Percentiles rank a stretch among this genome's conserved stretches.
Conservation (phyloP, 495 filamentous ascomycete species). For the Letharia columbiana region DNA sequence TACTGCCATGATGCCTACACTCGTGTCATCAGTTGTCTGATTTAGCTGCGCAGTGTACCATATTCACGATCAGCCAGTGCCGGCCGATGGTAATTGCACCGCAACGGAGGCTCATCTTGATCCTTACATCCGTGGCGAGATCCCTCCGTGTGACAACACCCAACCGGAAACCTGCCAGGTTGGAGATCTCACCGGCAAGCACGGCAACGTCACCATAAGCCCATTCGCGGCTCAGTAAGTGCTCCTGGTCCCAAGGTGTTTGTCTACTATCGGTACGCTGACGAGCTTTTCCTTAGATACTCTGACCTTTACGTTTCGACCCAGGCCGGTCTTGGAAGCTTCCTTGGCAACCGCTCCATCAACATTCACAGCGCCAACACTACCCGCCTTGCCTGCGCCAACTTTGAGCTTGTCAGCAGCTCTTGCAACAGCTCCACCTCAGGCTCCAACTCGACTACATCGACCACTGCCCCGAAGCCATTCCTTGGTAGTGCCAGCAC, state of each 20-base stretch:
- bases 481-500: slow-evolving; percentile 23
- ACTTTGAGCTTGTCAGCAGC: slow-evolving; percentile 40
- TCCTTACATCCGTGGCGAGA: slow-evolving; percentile 57
- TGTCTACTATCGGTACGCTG: neutral
- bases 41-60: slow-evolving; percentile 56
- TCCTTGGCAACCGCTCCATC: slow-evolving; percentile 71
- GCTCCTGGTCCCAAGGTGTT: neutral
- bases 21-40: neutral
- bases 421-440: slow-evolving; percentile 13
- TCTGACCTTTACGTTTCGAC: slow-evolving; percentile 62
- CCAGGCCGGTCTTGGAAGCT: slow-evolving; percentile 46
- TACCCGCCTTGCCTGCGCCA: slow-evolving; percentile 64
- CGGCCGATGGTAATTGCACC: slow-evolving; percentile 70
- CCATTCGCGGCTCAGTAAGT: slow-evolving; percentile 15
- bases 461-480: slow-evolving; percentile 4
- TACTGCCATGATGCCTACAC: neutral
- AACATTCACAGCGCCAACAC: slow-evolving; percentile 68
- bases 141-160: slow-evolving; percentile 51
- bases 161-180: slow-evolving; percentile 66
- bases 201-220: slow-evolving; percentile 49
- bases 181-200: slow-evolving; percentile 78
- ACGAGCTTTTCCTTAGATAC: slow-evolving; percentile 43
- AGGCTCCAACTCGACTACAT: slow-evolving; percentile 8
- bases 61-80: slow-evolving; percentile 67
- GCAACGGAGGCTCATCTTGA: slow-evolving; percentile 59